A percentile compares a stretch with the other conserved stretches of the same genome.
These are phyloP conservation scores for Fusarium brevicatenulatum DNA, from an alignment of 2,329 filamentous ascomycete genomes.

Conservation along the genomic window DNA sequence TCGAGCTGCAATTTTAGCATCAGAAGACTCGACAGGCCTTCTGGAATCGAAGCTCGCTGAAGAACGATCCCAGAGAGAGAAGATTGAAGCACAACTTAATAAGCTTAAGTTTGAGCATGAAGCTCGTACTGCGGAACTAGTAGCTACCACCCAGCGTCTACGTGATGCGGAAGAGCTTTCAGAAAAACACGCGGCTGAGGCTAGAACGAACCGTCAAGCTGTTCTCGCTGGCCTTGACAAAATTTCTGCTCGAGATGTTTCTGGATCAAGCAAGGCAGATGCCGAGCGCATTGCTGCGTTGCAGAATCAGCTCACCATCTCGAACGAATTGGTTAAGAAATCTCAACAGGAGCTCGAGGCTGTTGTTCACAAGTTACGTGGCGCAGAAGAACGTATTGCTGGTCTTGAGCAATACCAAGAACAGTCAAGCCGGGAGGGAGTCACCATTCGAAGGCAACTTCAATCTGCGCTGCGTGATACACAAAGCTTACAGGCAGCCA, in stretches of 20 bases:
- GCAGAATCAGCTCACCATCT: constrained; percentile 80
- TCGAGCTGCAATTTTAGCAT: constrained; percentile 80
- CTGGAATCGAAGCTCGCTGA: constrained; percentile 86
- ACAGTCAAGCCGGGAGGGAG: constrained; percentile 91
- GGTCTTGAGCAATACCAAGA: constrained; percentile 97
- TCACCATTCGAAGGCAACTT: constrained; percentile 88
- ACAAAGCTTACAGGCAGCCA: constrained; percentile 81
- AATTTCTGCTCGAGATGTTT: constrained; percentile 66
- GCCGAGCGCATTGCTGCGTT: constrained; percentile 77
- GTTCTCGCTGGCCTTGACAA: constrained; percentile 86
- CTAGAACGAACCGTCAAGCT: constrained; percentile 83
- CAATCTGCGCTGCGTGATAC: constrained; percentile 85
- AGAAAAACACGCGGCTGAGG: constrained; percentile 88
- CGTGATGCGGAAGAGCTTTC: constrained; percentile 88
- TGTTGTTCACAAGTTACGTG: constrained; percentile 87
- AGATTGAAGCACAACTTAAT: constrained; percentile 78
- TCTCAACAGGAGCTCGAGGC: constrained; percentile 89
- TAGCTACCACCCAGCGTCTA: constrained; percentile 76
- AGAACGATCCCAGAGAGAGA: constrained; percentile 79
- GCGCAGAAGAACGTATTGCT: constrained; percentile 95
- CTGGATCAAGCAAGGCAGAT: constrained; percentile 59
- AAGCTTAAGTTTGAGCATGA: constrained; percentile 87
- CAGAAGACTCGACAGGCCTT: constrained; percentile 77
- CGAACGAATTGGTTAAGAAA: constrained; percentile 83
- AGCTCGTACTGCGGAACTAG: constrained; percentile 79